Base-by-base conservation (phyloP, 1,139 yeast species). In the Casaregolazyma suthepensis region DNA sequence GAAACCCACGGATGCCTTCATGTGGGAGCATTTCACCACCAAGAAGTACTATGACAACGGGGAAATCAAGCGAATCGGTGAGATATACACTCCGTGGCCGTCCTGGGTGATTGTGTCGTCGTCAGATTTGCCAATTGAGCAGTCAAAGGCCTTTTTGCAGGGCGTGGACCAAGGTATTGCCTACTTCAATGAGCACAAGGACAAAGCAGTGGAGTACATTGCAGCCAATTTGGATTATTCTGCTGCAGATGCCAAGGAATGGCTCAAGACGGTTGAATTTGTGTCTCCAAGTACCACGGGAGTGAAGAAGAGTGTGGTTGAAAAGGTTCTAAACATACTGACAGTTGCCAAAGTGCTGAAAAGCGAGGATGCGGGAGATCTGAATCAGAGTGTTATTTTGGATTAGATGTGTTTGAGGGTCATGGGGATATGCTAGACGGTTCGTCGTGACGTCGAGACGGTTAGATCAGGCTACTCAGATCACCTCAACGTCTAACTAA, bases 1-100 rank as follows among this genome's bases (percentile, higher is more conserved):
- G n/a, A 68, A 71, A 38, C 69, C 75, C 20, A 76, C 86, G 48
- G 97, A 90, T 66, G 95, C 94, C 1, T 90, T 90, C 70, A 87
- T 90, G 96, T 90, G 97, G 97, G 97, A 90, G 65, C 80, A 87
- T 67, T 90, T 89, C 73, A 90, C 97, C 5, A 81, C 91, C 46
- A 90, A 89, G 66, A 83, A 80, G 67, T 90, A 87, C 71, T 88
- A 87, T 66, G 96, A 88, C 64, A 78, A 72, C 55, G 78, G 81
- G 15, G 96, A 89, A 63, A 83, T 90, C 71, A 87, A 86, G 68
- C 76, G 80, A 62, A 82, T 90, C 58, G 97, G 96, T 10, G 88
- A 86, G 61, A 88, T 90, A 53, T 87, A 86, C 69, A 90, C 97
- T 0, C 97, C 97, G 9, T 90, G 97, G 97, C 93, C 97, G 7